Base-by-base conservation (phyloP, 768 basidiomycete species). In the Clitopilus passeckerianus region DNA sequence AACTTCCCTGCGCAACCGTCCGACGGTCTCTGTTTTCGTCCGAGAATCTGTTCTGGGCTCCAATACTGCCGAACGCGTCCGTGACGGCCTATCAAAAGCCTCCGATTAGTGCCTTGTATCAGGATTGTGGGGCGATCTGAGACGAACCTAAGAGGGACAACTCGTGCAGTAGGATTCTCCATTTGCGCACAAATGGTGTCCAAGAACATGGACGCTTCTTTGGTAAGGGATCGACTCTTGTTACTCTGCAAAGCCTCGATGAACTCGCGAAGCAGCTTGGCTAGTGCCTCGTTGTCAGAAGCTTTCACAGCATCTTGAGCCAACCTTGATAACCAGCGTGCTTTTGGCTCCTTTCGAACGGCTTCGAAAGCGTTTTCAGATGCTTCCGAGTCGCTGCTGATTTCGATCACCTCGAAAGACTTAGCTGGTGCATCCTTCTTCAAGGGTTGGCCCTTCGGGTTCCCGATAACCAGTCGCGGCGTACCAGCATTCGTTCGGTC, bases 181-280 rank as follows among this genome's bases (percentile, higher is more conserved):
- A 92, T 78, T 66, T 88, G 89, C 88, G 71, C 82, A 78, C 62
- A 92, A 68, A 27, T 82, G 79, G 63, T 50, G 5, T 90, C 89
- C 57, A 92, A 71, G 71, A 92, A 88, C 22, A 75, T 71, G 65
- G 86, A 89, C 6, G 83, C 90, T 62, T 91, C 87, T 69, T 82
- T 86, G 34, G 85, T 91, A 64, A 89, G 66, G 54, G 81, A 82
- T 64, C 79, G 80, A 59, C 88, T 90, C 50, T 80, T 85, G 66
- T 86, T 87, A 58, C 80, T 80, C 68, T 86, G 80, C 68, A 91
- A 72, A 43, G 85, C 79, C 41, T 76, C 76, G n/a, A 80, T 73
- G 65, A 90, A 91, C 55, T 89, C 85, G 50, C 68, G 66, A 35
- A 90, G 83, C 33, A 83, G 68, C 53, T 70, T 69, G 8, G 86